Base-by-base conservation (phyloP, 768 basidiomycete species). In the Lyophyllum atratum region DNA sequence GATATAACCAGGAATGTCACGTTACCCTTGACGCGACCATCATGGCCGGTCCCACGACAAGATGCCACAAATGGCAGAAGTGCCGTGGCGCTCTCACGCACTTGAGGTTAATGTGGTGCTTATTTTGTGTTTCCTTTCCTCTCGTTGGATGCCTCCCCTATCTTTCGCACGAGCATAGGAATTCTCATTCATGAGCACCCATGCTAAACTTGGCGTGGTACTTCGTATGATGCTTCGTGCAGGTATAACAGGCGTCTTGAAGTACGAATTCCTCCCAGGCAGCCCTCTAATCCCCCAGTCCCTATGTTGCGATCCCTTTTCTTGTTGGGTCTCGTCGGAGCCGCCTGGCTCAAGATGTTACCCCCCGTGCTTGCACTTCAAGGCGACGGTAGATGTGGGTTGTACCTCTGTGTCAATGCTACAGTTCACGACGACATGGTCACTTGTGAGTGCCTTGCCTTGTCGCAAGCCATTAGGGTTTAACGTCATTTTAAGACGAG, bases 341-440 rank as follows among this genome's bases (percentile, higher is more conserved):
- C 58, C 31, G 56, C 56, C 34, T 64, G 55, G 58, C 59, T 71
- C 17, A 56, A 60, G n/a, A 55, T 70, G 44, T 42, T 70, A 42
- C 55, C 54, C 15, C 49, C 54, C 15, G 67, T 61, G 3, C 34
- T 50, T 37, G 71, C 73, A 6, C 59, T 77, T n/a, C 76, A 74
- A 53, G 78, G 77, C 31, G 80, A 79, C 59, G 74, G 75, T 24
- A 74, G 67, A 56, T 84, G 82, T 54, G 76, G 72, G 31, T 62
- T 60, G 9, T 66, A 73, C 33, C 66, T 83, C 56, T 85, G 83
- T 61, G 73, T 84, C 12, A 77, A 76, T 59, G 82, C 79, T 8
- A 79, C 76, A 2, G 70, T 80, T 7, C 71, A 76, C 40, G 72
- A 66, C 39, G 75, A 74, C 43, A 67, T 67, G 7, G 70, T 81